phyloP scores from a whole-genome alignment of 371 early-diverging fungal species.

The Batrachochytrium dendrobatidis region DNA sequence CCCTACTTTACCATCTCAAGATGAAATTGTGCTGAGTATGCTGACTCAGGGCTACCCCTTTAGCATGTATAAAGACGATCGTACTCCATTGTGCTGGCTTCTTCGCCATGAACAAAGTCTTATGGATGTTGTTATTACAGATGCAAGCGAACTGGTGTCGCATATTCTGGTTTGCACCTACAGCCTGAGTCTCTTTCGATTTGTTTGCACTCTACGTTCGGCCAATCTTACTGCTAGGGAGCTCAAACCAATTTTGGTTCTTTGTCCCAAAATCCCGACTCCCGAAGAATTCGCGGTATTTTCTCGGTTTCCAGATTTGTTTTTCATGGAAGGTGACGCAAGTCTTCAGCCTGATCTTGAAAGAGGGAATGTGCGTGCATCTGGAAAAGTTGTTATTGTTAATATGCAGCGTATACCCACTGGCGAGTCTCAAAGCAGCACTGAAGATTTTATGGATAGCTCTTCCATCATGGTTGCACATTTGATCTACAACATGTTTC shows the following conservation, averaged over 20 bases:
- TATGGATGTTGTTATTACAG: conserved; percentile 9
- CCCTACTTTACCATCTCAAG: neutral
- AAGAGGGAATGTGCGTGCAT: conserved; percentile 21
- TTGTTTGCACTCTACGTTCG: conserved; percentile 32
- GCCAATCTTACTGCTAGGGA: conserved; percentile 20
- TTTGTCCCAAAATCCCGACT: conserved; percentile 23
- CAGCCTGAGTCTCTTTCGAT: conserved; percentile 28
- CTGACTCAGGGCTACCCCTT: too few relatives aligned
- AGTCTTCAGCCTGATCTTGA: conserved; percentile 19
- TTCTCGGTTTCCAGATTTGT: conserved; percentile 29
- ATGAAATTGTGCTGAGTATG: neutral
- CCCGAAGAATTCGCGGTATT: conserved; percentile 22
- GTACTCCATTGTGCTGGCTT: conserved; percentile 29
- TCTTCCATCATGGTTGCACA: conserved; percentile 35
- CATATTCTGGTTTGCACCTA: conserved; percentile 35
- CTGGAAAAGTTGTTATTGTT: conserved; percentile 24
- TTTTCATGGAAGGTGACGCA: conserved; percentile 34
- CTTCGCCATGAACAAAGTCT: conserved; percentile 3
- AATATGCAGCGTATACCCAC: conserved; percentile 10
- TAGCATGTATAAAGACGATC: too few relatives aligned
- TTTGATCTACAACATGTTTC: conserved; percentile 28
- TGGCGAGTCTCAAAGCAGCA: neutral
- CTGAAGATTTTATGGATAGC: conserved; percentile 27
- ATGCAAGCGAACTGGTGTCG: conserved; percentile 9
- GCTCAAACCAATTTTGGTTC: conserved; percentile 22